These are phyloP conservation scores for Isatis tinctoria DNA, from an alignment of 345 rosid species.

Conservation along the genomic window DNA sequence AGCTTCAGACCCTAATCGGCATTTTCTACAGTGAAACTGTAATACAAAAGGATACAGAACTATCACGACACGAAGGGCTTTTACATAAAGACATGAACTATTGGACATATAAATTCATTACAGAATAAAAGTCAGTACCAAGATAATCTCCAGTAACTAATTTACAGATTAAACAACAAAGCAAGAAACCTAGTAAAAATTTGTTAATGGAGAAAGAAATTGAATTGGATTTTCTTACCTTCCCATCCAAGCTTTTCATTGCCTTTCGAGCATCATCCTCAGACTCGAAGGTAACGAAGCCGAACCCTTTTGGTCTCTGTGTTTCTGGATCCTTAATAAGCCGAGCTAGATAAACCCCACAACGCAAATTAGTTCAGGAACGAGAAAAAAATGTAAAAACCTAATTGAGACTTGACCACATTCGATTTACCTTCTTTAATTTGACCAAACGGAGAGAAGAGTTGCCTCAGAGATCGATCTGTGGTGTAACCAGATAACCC, in stretches of 20 bases:
- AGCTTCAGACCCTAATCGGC: not conserved
- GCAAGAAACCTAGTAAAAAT: not conserved
- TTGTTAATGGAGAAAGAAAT: not conserved
- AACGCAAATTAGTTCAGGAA: not conserved
- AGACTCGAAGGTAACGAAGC: constrained; percentile 56
- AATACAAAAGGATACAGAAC: not conserved
- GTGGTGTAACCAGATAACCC: constrained; percentile 60
- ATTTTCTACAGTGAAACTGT: not conserved
- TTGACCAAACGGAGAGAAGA: constrained; percentile 60
- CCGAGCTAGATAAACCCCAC: constrained; percentile 36
- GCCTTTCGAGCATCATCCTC: constrained; percentile 59
- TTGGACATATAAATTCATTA: not conserved
- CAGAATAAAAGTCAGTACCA: not conserved
- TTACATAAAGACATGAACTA: not conserved
- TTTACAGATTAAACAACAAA: not conserved
- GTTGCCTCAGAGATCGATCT: constrained; percentile 31
- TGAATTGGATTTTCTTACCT: constrained; percentile 32
- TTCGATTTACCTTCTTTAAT: constrained; percentile 43
- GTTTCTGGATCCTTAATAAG: constrained; percentile 46
- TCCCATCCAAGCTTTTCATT: constrained; percentile 56
- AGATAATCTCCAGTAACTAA: not conserved
- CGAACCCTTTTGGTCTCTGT: constrained; percentile 68
- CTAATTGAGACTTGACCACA: not conserved
- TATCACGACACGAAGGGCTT: not conserved
- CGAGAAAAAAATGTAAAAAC: constrained; percentile 32